Conservation (phyloP, 805 yeast species). For the Saturnispora besseyi region DNA sequence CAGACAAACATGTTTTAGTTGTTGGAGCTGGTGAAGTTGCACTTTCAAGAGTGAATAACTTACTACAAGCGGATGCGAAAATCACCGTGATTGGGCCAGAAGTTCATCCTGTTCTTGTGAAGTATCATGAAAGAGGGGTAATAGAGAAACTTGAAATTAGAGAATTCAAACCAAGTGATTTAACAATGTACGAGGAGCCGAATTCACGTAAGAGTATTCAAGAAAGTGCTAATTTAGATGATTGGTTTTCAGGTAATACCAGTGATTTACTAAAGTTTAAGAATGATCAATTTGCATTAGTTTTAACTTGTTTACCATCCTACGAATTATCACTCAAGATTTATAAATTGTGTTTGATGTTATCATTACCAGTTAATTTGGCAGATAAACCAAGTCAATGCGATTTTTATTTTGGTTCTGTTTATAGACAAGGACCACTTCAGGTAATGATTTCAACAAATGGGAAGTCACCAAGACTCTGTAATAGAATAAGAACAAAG, state of each 20-base stretch:
- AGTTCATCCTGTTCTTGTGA: conserved; percentile 28
- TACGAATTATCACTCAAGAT: conserved; percentile 49
- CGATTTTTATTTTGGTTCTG: conserved; percentile 80
- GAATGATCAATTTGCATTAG: conserved; percentile 44
- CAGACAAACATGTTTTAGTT: conserved; percentile 53
- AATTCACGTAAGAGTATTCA: conserved; percentile 1
- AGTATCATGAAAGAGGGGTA: conserved; percentile 32
- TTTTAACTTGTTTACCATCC: conserved; percentile 69
- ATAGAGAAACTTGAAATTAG: conserved; percentile 35
- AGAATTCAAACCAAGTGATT: conserved; percentile 38
- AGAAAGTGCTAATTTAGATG: conserved; percentile 5
- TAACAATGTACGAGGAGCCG: conserved; percentile 38
- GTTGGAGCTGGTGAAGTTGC: conserved; percentile 81
- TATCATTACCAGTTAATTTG: conserved; percentile 57
- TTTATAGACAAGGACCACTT: conserved; percentile 60
- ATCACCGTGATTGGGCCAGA: conserved; percentile 49
- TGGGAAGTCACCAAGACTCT: conserved; percentile 73
- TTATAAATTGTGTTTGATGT: conserved; percentile 38
- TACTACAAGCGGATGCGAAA: conserved; percentile 60
- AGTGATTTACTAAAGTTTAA: conserved; percentile 29
- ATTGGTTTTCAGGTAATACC: conserved; percentile 16
- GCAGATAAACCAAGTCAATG: conserved; percentile 82
- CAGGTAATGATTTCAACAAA: conserved; percentile 79
- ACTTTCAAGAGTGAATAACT: conserved; percentile 54
- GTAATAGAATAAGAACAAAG: conserved; percentile 49